Conservation (phyloP, 2,329 filamentous ascomycete genomes). For the Hypoxylon sp. region DNA sequence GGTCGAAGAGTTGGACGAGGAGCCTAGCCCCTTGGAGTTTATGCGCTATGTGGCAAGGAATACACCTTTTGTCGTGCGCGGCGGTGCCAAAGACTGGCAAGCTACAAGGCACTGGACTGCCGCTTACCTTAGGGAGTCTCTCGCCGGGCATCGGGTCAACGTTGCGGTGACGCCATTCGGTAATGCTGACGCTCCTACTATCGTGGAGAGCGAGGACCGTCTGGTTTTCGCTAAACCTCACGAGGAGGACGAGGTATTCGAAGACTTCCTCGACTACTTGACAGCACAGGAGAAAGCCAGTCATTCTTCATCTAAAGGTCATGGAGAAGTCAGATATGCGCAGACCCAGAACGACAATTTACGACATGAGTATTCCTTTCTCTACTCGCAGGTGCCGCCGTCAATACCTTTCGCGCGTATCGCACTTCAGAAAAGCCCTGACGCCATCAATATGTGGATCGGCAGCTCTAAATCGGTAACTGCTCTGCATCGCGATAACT, state of each 20-base stretch:
- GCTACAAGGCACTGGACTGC: slow-evolving; percentile 74
- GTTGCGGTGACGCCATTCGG: slow-evolving; percentile 83
- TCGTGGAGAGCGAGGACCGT: slow-evolving; percentile 48
- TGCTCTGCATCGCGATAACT: slow-evolving; percentile 83
- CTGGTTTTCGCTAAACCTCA: slow-evolving; percentile 77
- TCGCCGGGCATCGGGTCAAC: slow-evolving; percentile 72
- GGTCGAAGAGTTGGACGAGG: slow-evolving; percentile 71
- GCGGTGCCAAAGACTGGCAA: slow-evolving; percentile 72
- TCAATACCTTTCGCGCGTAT: slow-evolving; percentile 79
- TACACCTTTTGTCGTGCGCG: slow-evolving; percentile 78
- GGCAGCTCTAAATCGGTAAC: slow-evolving; percentile 78
- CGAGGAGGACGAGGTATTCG: slow-evolving; percentile 74
- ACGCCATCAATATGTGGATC: slow-evolving; percentile 87
- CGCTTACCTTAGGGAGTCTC: slow-evolving; percentile 66
- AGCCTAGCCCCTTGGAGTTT: slow-evolving; percentile 82
- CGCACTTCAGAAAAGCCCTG: slow-evolving; percentile 73
- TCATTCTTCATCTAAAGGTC: slow-evolving; percentile 41
- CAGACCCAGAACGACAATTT: slow-evolving; percentile 90
- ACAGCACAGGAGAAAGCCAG: slow-evolving; percentile 65
- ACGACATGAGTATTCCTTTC: slow-evolving; percentile 74
- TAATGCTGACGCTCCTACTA: slow-evolving; percentile 68
- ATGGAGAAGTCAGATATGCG: slow-evolving; percentile 73
- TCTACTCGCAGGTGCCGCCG: slow-evolving; percentile 72
- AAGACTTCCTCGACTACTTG: slow-evolving; percentile 71
- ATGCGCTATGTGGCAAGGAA: slow-evolving; percentile 82